Evolutionary conservation across 164 flowering plant species (phyloP).

Genomic region (Tinospora cordifolia): DNA sequence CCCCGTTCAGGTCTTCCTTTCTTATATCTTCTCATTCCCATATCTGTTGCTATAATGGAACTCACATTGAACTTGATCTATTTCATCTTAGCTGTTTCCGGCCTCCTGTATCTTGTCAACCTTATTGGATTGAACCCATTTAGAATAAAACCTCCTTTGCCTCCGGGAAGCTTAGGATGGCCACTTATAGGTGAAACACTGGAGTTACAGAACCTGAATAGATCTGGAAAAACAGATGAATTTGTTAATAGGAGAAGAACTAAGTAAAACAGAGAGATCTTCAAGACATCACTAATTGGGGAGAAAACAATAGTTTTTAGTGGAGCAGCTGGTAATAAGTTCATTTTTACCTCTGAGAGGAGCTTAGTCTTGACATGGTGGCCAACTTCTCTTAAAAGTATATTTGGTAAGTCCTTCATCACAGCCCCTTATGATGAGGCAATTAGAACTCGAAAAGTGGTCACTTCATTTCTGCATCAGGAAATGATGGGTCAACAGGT

Average conservation of each 20-base stretch:
- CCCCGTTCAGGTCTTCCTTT: not conserved
- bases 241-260: conserved; percentile 8
- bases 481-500: conserved; percentile 14
- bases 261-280: conserved; percentile 13
- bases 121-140: not conserved
- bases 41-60: conserved; percentile 6
- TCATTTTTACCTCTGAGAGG: conserved; percentile 19
- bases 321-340: conserved; percentile 15
- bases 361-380: conserved; percentile 20
- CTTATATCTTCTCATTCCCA: not conserved
- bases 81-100: conserved; percentile 4
- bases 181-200: conserved; percentile 13
- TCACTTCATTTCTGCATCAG: conserved; percentile 10
- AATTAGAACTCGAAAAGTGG: conserved; percentile 9
- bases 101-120: conserved; percentile 8
- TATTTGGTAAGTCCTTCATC: conserved; percentile 18
- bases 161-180: conserved; percentile 17
- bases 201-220: conserved; percentile 9
- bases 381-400: conserved; percentile 17
- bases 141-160: not conserved
- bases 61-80: conserved; percentile 5
- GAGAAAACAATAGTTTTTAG: conserved; percentile 11
- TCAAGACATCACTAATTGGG: conserved; percentile 12
- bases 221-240: conserved; percentile 2
- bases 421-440: conserved; percentile 18